Conservation (phyloP, 306 rosid genomes). For the Mucuna pruriens region DNA sequence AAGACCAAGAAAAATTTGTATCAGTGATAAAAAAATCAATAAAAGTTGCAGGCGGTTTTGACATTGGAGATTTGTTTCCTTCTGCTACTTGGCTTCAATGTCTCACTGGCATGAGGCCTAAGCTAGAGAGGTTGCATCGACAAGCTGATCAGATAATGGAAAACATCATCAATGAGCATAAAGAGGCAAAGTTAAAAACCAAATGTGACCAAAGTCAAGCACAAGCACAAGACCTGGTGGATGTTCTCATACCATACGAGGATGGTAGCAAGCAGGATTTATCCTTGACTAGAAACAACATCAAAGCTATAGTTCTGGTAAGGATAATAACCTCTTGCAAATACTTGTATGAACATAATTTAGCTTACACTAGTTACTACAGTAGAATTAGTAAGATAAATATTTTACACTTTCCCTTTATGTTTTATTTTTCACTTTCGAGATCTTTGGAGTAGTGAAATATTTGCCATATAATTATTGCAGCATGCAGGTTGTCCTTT, state of each 20-base stretch:
- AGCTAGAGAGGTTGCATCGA: too few relatives aligned
- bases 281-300: constrained; percentile 31
- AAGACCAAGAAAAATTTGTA: too few relatives aligned
- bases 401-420: neutral
- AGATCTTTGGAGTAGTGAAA: neutral
- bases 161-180: too few relatives aligned
- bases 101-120: neutral
- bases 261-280: neutral
- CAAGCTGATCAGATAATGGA: constrained; percentile 5
- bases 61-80: too few relatives aligned
- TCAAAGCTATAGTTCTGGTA: constrained; percentile 39
- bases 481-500: neutral
- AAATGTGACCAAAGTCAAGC: neutral
- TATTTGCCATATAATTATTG: neutral
- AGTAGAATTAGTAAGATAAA: neutral
- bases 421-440: neutral
- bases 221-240: neutral
- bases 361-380: neutral
- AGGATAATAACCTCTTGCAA: neutral
- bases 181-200: neutral
- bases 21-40: too few relatives aligned
- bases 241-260: neutral
- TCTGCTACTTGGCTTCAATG: too few relatives aligned
- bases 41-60: too few relatives aligned
- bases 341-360: neutral